A percentile compares a stretch with the other conserved stretches of the same genome.
Conservation (phyloP, 495 filamentous ascomycete genomes). For the Chaetomidium leptoderma region DNA sequence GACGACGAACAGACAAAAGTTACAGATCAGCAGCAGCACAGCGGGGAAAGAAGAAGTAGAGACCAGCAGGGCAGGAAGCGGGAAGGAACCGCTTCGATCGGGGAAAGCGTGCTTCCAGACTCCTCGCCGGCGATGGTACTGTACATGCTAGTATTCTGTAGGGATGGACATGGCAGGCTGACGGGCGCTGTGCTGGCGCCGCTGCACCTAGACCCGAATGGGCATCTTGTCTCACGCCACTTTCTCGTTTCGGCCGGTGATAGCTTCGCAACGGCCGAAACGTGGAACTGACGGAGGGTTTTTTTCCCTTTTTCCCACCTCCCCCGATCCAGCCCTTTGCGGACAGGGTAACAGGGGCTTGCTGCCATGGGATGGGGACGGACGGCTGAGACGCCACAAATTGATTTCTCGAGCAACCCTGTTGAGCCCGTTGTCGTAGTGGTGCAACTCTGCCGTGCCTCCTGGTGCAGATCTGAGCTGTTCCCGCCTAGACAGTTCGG, state of each 20-base stretch:
- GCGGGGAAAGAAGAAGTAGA: neutral
- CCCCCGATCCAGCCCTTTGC: no score
- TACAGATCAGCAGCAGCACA: neutral
- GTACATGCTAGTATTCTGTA: no score
- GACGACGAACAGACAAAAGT: neutral
- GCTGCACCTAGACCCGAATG: conserved; percentile 1
- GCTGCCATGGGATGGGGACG: neutral
- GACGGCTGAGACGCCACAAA: neutral
- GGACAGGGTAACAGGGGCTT: neutral
- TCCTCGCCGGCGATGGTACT: no score
- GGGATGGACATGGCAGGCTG: no score
- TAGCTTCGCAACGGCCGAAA: neutral
- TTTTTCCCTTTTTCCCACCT: no score
- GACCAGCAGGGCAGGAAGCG: no score
- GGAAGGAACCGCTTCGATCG: neutral
- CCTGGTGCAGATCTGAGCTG: neutral
- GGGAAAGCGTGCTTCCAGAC: no score
- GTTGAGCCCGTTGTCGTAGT: no score
- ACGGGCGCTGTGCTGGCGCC: neutral
- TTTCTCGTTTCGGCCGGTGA: neutral
- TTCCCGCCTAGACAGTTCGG: no score
- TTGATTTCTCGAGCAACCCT: neutral
- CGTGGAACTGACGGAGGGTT: neutral
- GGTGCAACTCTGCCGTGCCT: neutral
- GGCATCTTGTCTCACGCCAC: neutral